Base-by-base conservation (phyloP, 2,329 filamentous ascomycete species). In the Xylariaceae sp. region DNA sequence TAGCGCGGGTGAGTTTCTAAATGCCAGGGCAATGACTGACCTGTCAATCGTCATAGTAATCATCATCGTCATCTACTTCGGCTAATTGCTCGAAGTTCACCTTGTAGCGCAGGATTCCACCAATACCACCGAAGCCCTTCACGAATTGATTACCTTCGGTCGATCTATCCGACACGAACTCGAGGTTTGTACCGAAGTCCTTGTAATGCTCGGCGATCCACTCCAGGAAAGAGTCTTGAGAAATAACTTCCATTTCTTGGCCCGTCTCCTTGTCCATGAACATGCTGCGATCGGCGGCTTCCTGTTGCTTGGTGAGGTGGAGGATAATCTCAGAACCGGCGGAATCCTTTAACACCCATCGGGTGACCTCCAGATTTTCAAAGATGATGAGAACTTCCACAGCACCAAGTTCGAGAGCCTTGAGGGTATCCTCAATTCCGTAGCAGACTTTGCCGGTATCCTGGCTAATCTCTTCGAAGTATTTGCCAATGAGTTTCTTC, bases 101-200 rank as follows among this genome's bases (percentile, higher is more conserved):
- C 80, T 96, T 96, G 85, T 99, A 99, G 66, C 94, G 91, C 71
- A 99, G 85, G 68, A 99, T 87, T 61, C 92, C 92, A 64, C 94
- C 94, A 66, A 99, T 96, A 70, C 94, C 94, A 86, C 94, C 94
- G 70, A 99, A 99, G 61, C 94, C 94, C 80, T 96, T 97, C 68
- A 99, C 94, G 76, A 99, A 99, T 79, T 99, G 94, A 77, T 99
- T 99, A 71, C 94, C 94, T 77, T 99, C 94, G 57, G 89, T 95
- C 57, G 92, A 97, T 62, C 91, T 87, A 72, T 99, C 95, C 46
- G 94, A 96, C 61, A 99, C 94, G 65, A 99, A 99, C 73, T 99
- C 94, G 41, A 99, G 84, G 30, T 85, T 87, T 49, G 94, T 92
- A 76, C 94, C 94, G 69, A 96, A 99, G 71, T 97, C 90, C 74